Conservation (phyloP, 768 basidiomycete species). For the Leucocoprinus birnbaumii region DNA sequence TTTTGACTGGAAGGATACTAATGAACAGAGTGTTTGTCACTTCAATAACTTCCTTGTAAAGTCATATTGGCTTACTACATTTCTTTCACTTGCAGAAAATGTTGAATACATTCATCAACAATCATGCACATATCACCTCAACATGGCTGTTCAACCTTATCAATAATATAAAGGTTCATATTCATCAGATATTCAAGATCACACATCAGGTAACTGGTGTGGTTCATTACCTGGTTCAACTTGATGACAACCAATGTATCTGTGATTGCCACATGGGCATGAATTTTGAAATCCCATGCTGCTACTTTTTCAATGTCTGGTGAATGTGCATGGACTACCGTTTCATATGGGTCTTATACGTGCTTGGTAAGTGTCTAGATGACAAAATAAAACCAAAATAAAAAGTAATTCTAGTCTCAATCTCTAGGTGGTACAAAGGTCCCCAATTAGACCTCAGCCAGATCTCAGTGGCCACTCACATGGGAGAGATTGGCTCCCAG, state of each 20-base stretch:
- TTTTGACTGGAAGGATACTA: no score
- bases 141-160: constrained; percentile 25
- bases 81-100: no score
- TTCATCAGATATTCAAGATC: constrained; percentile 22
- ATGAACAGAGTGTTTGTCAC: no score
- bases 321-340: constrained; percentile 15
- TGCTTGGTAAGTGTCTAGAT: no score
- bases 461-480: no score
- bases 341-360: constrained; percentile 17
- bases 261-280: constrained; percentile 34
- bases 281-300: constrained; percentile 29
- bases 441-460: no score
- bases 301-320: constrained; percentile 28
- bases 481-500: constrained; percentile 19
- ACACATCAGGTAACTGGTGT: constrained; percentile 17
- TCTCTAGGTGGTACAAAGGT: no score
- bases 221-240: constrained; percentile 23
- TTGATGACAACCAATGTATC: constrained; percentile 22
- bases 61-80: no score
- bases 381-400: no score
- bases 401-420: no score
- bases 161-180: constrained; percentile 15
- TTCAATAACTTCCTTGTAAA: no score
- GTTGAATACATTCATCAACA: constrained; percentile 15
- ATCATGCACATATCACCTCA: constrained; percentile 24